Evolutionary conservation across 768 basidiomycete species (phyloP).

Genomic region (Rhizopogon vinicolor): DNA sequence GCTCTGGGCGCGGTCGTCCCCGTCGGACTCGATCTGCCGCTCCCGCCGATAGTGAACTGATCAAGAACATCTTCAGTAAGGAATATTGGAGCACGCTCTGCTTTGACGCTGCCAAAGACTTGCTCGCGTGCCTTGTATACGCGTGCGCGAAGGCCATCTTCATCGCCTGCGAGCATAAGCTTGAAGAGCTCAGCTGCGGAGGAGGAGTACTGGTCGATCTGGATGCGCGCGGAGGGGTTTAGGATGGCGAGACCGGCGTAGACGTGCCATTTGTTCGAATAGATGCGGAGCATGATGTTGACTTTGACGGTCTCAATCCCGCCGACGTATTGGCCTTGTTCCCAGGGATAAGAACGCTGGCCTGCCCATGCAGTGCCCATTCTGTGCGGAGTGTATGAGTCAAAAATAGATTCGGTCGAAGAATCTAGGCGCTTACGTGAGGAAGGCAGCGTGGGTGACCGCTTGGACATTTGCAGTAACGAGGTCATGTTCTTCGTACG

Average conservation of each 20-base stretch:
- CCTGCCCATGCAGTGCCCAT: constrained; percentile 98
- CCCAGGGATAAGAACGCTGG: constrained; percentile 85
- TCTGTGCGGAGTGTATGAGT: constrained; percentile 36
- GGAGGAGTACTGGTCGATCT: constrained; percentile 89
- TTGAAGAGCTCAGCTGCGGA: constrained; percentile 90
- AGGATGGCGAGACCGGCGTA: constrained; percentile 98
- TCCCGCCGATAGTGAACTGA: constrained; percentile 75
- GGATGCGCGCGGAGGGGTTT: constrained; percentile 82
- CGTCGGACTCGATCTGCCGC: constrained; percentile 9
- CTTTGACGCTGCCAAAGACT: constrained; percentile 61
- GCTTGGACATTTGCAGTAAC: constrained; percentile 99
- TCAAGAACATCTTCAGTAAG: constrained; percentile 84
- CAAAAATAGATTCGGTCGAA: background rate
- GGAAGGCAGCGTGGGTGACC: constrained; percentile 95
- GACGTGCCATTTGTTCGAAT: constrained; percentile 97
- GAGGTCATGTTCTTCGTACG: constrained; percentile 94
- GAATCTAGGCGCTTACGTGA: constrained; percentile 52
- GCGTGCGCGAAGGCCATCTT: constrained; percentile 56
- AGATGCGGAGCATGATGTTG: constrained; percentile 94
- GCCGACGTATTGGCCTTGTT: constrained; percentile 89
- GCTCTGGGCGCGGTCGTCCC: constrained; percentile 26
- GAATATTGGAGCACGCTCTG: constrained; percentile 57
- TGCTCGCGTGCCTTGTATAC: constrained; percentile 68
- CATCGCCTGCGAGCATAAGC: constrained; percentile 73
- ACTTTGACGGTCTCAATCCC: constrained; percentile 97